phyloP scores from a whole-genome alignment of 192 early-diverging fungal genomes.

The Fimicolochytrium jonesii region DNA sequence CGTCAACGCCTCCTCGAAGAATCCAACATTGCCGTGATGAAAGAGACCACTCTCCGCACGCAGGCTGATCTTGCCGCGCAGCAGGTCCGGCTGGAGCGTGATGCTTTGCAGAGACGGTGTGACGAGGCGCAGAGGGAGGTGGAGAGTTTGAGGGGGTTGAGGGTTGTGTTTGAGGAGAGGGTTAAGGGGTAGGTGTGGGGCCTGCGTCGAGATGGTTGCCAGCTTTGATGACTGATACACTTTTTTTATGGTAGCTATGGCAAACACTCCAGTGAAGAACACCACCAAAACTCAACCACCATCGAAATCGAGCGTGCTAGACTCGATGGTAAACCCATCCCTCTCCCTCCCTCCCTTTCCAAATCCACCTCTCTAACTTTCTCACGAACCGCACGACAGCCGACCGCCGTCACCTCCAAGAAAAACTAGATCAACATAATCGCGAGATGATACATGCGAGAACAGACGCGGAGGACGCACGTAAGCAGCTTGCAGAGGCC shows the following conservation, averaged over 20 bases:
- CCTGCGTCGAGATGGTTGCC: neutral
- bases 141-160: conserved; percentile 26
- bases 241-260: conserved; percentile 33
- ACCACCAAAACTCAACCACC: too few relatives aligned
- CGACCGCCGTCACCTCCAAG: too few relatives aligned
- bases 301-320: too few relatives aligned
- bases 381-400: too few relatives aligned
- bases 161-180: conserved; percentile 39
- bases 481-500: too few relatives aligned
- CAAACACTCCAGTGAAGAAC: conserved; percentile 40
- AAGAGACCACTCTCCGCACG: conserved; percentile 27
- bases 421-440: too few relatives aligned
- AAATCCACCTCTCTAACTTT: too few relatives aligned
- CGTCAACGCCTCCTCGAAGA: conserved; percentile 39
- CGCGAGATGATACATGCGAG: too few relatives aligned
- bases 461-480: too few relatives aligned
- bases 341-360: too few relatives aligned
- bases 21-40: conserved; percentile 28
- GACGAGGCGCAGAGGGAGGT: conserved; percentile 32
- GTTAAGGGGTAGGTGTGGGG: conserved; percentile 43
- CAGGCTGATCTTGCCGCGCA: conserved; percentile 41
- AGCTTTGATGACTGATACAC: conserved; percentile 3
- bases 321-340: too few relatives aligned
- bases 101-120: conserved; percentile 20
- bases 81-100: conserved; percentile 27